A percentile compares a stretch with the other conserved stretches of the same genome.
phyloP scores from a whole-genome alignment of 768 basidiomycete species.

The Hericium coralloides region DNA sequence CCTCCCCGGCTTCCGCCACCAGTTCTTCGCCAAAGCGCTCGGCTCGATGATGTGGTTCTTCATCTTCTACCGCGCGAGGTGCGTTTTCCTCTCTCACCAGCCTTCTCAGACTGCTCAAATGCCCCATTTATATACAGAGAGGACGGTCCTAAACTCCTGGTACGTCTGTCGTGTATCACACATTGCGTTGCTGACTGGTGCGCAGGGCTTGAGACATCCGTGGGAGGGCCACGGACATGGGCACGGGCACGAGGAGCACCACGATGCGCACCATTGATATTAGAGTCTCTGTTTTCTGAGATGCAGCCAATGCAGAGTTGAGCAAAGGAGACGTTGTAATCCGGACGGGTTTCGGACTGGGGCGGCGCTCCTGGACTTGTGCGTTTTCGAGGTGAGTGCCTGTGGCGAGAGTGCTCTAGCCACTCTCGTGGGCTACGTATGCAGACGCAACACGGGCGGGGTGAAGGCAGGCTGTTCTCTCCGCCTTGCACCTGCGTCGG shows the following conservation, averaged over 20 bases:
- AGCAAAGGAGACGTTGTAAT: neutral
- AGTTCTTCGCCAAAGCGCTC: constrained; percentile 73
- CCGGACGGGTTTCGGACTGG: too few species aligned
- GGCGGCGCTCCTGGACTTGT: too few species aligned
- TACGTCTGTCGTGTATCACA: constrained; percentile 7
- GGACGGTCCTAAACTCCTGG: constrained; percentile 28
- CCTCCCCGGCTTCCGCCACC: constrained; percentile 67
- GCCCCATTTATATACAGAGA: constrained; percentile 22
- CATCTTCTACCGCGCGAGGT: constrained; percentile 95
- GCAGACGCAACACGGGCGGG: too few species aligned
- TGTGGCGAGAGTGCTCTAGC: too few species aligned
- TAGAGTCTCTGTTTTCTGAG: neutral
- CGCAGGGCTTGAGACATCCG: constrained; percentile 38
- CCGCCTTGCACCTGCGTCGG: too few species aligned
- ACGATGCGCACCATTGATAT: constrained; percentile 30
- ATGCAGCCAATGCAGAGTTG: neutral
- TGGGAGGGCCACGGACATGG: constrained; percentile 56
- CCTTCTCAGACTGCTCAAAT: neutral
- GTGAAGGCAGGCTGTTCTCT: too few species aligned
- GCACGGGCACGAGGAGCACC: constrained; percentile 32
- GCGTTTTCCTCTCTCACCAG: constrained; percentile 21
- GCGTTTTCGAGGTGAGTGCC: too few species aligned
- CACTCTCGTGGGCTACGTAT: too few species aligned
- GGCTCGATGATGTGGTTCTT: constrained; percentile 99
- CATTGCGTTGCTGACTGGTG: neutral